Percentiles rank a stretch among this genome's conserved stretches.
phyloP scores from a whole-genome alignment of 2,329 filamentous ascomycete genomes.

The Ceratocystis papillata region DNA sequence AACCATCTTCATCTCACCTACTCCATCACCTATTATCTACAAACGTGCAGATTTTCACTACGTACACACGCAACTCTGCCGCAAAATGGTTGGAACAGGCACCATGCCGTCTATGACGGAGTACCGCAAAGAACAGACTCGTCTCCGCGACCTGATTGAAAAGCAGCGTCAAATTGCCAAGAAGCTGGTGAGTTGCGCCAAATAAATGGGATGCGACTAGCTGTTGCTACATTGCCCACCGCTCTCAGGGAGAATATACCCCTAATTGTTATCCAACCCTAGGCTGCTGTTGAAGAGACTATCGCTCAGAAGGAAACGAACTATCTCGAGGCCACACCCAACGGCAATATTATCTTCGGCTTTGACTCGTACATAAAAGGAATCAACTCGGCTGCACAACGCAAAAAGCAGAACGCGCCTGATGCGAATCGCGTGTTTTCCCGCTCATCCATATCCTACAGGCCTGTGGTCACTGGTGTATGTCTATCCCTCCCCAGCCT shows the following conservation, averaged over 20 bases:
- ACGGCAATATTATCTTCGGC: conserved; percentile 90
- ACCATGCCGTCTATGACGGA: conserved; percentile 36
- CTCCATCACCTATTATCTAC: not conserved
- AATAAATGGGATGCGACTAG: too few relatives aligned
- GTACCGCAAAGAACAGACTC: conserved; percentile 42
- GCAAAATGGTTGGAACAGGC: conserved; percentile 24
- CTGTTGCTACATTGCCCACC: conserved; percentile 14
- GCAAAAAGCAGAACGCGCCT: conserved; percentile 52
- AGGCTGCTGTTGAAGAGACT: conserved; percentile 54
- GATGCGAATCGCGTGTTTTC: conserved; percentile 68
- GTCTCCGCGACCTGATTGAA: conserved; percentile 40
- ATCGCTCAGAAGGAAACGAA: conserved; percentile 75
- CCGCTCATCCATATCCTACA: conserved; percentile 52
- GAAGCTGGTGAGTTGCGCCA: conserved; percentile 31
- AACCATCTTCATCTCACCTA: not conserved
- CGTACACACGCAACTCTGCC: not conserved
- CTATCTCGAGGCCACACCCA: conserved; percentile 82
- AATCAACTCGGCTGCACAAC: conserved; percentile 50
- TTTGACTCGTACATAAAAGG: conserved; percentile 99
- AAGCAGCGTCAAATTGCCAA: conserved; percentile 34
- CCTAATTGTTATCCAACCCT: not conserved
- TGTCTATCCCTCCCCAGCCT: conserved; percentile 25
- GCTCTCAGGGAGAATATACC: conserved; percentile 30
- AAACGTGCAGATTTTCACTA: not conserved
- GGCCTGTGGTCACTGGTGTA: conserved; percentile 35